Base-by-base conservation (phyloP, 2,329 filamentous ascomycete genomes). In the Sarocladium strictum region DNA sequence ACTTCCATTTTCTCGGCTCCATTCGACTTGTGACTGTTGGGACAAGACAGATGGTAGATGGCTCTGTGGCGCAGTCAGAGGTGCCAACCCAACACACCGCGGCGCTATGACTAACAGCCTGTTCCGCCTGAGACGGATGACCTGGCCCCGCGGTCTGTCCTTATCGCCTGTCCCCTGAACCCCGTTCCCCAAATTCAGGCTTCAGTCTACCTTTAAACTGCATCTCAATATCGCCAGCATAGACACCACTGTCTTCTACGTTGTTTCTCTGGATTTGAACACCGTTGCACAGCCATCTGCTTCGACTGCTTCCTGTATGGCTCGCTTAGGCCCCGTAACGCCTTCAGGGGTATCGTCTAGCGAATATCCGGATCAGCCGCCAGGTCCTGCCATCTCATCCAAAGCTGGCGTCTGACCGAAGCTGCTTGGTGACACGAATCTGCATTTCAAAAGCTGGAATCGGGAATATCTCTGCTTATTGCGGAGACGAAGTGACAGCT, bases 311-410 rank as follows among this genome's bases (percentile, higher is more conserved):
- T 40, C 33, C 50, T 53, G 50, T 53, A 53, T 53, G 50, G 50
- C 26, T 53, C 40, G 32, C 17, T 53, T 40, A 40, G 50, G 17
- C 50, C 32, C 33, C 33, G 23, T 29, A n/a, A 53, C 50, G 50
- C 50, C 50, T 53, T 53, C 50, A 24, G 32, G 50, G 50, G 50
- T 38, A 37, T 29, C 45, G 6, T 53, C 35, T 21, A 38, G 50
- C 35, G 50, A 27, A 21, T 53, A 38, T 40, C 50, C 32, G 32
- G 50, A 53, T 29, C 50, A 53, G 23, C 50, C 50, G 50, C 50
- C 50, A 38, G 50, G 50, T 26, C 35, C 21, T 14, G 27, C 12
- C 35, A 27, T 53, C 19, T 32, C 50, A 26, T 38, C 33, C 21
- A 38, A 9, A 26, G 50, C 50, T 15, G 50, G 50, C 19, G 50